Conservation (phyloP, 345 rosid species). For the Eucalyptus fibrosa region DNA sequence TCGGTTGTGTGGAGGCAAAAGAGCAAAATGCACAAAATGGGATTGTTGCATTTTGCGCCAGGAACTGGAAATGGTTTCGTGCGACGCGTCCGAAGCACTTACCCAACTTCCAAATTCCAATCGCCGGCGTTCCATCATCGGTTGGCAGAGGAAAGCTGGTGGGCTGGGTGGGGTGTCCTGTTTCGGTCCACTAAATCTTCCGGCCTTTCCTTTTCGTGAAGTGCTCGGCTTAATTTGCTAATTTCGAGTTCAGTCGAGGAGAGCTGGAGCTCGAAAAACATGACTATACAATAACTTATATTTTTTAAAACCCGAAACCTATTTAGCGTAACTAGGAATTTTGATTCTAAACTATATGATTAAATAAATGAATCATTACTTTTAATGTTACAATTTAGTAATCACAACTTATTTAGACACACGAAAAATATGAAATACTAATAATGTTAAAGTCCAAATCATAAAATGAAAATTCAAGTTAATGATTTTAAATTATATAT, state of each 20-base stretch:
- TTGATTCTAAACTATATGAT: background rate
- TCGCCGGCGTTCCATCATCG: background rate
- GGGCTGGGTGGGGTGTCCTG: background rate
- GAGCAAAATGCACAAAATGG: background rate
- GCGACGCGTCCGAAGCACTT: background rate
- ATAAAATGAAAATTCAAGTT: rapidly evolving
- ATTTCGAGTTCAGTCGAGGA: background rate
- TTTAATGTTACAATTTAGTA: background rate
- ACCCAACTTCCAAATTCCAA: background rate
- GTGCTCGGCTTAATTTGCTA: background rate
- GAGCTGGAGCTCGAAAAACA: background rate
- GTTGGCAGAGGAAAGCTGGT: background rate
- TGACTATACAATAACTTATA: background rate
- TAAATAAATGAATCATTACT: no score
- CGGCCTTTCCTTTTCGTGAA: background rate
- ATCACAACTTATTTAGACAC: rapidly evolving
- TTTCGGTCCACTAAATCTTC: background rate
- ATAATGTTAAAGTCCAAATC: rapidly evolving
- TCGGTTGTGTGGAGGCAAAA: background rate
- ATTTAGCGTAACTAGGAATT: rapidly evolving
- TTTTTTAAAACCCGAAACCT: no score
- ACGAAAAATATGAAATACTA: rapidly evolving
- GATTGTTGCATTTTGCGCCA: background rate
- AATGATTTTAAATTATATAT: background rate
- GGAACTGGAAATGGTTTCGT: background rate